Base-by-base conservation (phyloP, 192 early-diverging fungal genomes). In the Linderina pennispora region DNA sequence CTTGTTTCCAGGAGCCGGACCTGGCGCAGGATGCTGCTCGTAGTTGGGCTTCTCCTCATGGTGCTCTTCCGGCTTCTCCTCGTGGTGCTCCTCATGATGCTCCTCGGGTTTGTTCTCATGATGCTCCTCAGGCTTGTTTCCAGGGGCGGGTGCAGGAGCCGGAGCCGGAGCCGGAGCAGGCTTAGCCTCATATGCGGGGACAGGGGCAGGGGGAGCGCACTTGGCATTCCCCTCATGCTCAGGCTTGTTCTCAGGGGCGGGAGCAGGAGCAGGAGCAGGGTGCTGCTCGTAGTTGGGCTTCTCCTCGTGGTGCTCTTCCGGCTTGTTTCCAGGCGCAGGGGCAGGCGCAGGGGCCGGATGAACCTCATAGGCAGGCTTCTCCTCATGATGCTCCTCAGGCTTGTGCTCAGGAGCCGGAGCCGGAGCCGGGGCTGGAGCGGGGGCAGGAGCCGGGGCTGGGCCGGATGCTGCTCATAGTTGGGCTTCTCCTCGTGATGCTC, bases 261-360 rank as follows among this genome's bases (percentile, higher is more conserved):
- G 49, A 2, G 36, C 17, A 16, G 40, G 51, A 25, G 42, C 32
- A 4, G 46, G 10, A 8, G 18, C 38, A 10, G 56, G 55, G 24
- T 49, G 46, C 48, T 58, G 45, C 45, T 61, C 58, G 17, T 61
- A 40, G 17, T 26, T 37, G 15, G 43, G 35, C 11, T 48, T 35
- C 10, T 48, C 42, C 40, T 52, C 50, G 26, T 55, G 40, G 16
- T 9, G 13, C 8, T 9, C 13, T n/a, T 36, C 16, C 5, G 48
- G 46, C 21, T n/a, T n/a, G 3, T 19, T 4, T 4, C 7, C 40
- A 14, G 40, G 40, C 6, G 28, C 28, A 31, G 28, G 28, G 10
- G 28, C 40, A 11, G 40, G 40, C 4, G 40, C 40, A 8, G 40
- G 40, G 10, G 40, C 40, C 11, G 40, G 54, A 28, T 57, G 36